A percentile compares a stretch with the other conserved stretches of the same genome.
These are phyloP conservation scores for Phtheirospermum japonicum DNA, from an alignment of 257 asterid species.

Conservation along the genomic window DNA sequence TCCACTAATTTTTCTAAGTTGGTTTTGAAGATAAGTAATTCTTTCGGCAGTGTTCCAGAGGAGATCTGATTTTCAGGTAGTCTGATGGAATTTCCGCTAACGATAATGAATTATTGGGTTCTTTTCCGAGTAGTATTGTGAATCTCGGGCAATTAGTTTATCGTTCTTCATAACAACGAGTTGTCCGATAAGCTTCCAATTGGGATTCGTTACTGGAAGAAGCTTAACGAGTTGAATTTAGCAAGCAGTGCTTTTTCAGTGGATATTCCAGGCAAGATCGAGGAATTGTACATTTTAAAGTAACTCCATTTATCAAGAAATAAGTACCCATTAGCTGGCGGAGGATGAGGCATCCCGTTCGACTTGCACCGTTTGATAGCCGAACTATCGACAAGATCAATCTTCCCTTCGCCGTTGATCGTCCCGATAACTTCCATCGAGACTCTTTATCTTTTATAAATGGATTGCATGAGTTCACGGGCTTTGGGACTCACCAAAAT, in stretches of 20 bases:
- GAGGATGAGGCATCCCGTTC: constrained; percentile 65
- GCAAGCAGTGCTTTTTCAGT: constrained; percentile 77
- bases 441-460: constrained; percentile 85
- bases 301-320: constrained; percentile 91
- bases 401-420: constrained; percentile 76
- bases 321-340: too few species aligned
- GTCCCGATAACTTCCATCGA: constrained; percentile 90
- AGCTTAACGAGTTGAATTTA: constrained; percentile 75
- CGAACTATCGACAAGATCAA: constrained; percentile 60
- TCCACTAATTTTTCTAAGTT: constrained; percentile 79
- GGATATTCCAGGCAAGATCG: constrained; percentile 71
- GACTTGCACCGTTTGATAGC: constrained; percentile 50
- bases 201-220: constrained; percentile 66
- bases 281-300: constrained; percentile 66
- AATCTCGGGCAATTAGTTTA: too few species aligned
- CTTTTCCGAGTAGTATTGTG: too few species aligned
- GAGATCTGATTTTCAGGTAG: constrained; percentile 73
- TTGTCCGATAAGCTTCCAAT: constrained; percentile 72
- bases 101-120: constrained; percentile 62
- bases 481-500: constrained; percentile 91
- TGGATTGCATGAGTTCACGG: constrained; percentile 48
- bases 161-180: too few species aligned
- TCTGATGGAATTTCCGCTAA: constrained; percentile 62
- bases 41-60: constrained; percentile 74
- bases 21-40: constrained; percentile 62